These are phyloP conservation scores for Pseudognaphalium luteoalbum DNA, from an alignment of 129 eudicot genomes.

Conservation along the genomic window DNA sequence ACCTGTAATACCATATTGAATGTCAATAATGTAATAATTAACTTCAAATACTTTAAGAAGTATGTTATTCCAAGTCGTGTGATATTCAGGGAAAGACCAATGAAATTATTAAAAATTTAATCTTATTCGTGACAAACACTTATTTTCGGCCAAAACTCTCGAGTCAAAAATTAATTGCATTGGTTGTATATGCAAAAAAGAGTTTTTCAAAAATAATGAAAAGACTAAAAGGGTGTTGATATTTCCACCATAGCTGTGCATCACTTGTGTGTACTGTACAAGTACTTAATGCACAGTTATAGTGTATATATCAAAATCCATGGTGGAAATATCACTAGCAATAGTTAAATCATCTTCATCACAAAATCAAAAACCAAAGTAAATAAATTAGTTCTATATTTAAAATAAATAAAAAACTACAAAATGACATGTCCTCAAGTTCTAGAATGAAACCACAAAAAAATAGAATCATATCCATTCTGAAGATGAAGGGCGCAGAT, in stretches of 20 bases:
- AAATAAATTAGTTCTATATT: not conserved
- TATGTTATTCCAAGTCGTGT: not conserved
- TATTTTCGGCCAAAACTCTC: not conserved
- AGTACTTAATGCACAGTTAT: too few species aligned
- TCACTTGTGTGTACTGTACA: too few species aligned
- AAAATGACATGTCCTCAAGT: not conserved
- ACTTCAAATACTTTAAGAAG: not conserved
- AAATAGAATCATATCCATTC: not conserved
- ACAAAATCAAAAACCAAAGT: not conserved
- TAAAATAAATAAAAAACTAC: not conserved
- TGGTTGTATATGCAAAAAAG: slow-evolving; percentile 7
- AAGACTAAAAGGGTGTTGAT: not conserved
- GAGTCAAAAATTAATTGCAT: slow-evolving; percentile 8
- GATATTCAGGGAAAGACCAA: slow-evolving; percentile 13
- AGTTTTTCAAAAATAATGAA: not conserved
- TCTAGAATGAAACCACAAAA: not conserved
- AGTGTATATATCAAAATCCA: too few species aligned
- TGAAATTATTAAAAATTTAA: not conserved
- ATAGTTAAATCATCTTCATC: not conserved
- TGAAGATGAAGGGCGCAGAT: not conserved
- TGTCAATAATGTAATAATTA: slow-evolving; percentile 9
- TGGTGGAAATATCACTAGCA: too few species aligned
- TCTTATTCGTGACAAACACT: not conserved
- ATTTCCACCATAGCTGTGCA: too few species aligned
- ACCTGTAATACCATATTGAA: slow-evolving; percentile 41